These are phyloP conservation scores for Blastomyces percursus DNA, from an alignment of 2,329 filamentous ascomycete genomes.

Conservation along the genomic window DNA sequence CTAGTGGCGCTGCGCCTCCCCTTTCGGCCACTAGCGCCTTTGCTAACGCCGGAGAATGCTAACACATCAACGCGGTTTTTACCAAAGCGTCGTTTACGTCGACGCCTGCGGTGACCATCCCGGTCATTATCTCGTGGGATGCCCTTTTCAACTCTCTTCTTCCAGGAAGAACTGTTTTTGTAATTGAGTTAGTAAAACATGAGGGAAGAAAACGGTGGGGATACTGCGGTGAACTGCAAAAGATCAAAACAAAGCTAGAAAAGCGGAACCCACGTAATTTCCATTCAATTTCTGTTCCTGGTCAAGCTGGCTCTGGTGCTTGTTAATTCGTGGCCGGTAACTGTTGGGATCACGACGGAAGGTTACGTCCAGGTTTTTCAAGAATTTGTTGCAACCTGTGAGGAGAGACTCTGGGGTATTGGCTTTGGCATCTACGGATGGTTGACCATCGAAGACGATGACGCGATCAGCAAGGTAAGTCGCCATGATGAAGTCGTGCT, in stretches of 20 bases:
- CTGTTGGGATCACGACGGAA: conserved; percentile 97
- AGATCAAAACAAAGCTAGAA: background rate
- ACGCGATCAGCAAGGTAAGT: conserved; percentile 79
- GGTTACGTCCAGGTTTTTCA: conserved; percentile 94
- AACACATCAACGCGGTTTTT: conserved; percentile 26
- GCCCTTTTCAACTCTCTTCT: conserved; percentile 63
- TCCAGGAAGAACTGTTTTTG: conserved; percentile 77
- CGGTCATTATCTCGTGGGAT: conserved; percentile 34
- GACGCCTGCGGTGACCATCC: conserved; percentile 30
- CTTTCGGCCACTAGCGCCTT: conserved; percentile 22
- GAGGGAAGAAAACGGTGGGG: background rate
- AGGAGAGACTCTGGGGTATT: conserved; percentile 85
- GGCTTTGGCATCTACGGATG: conserved; percentile 76
- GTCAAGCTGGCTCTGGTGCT: conserved; percentile 87
- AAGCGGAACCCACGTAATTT: conserved; percentile 62
- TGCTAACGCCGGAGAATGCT: conserved; percentile 36
- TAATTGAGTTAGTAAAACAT: background rate
- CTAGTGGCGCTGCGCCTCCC: conserved; percentile 21
- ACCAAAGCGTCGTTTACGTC: conserved; percentile 21
- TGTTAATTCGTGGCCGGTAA: conserved; percentile 97
- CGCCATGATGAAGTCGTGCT: conserved; percentile 99
- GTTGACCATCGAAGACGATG: conserved; percentile 95
- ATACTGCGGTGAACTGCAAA: background rate
- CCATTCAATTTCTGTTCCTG: conserved; percentile 91
- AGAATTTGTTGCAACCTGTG: conserved; percentile 90